phyloP scores from a whole-genome alignment of 495 filamentous ascomycete genomes.

The Lepidopterella palustris region DNA sequence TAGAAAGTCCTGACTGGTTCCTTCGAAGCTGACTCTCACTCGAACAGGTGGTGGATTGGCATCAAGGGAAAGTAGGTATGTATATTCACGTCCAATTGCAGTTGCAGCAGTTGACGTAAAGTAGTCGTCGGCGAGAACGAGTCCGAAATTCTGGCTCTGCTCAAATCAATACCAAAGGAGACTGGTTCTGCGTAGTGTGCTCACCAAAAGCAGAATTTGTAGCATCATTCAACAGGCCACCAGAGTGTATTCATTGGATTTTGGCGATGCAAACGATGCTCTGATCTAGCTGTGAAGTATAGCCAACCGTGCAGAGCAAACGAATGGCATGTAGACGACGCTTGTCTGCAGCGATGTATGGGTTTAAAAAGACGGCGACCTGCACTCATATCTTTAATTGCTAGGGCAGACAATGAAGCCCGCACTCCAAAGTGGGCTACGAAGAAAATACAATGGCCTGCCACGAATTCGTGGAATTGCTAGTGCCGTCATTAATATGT shows the following conservation, averaged over 20 bases:
- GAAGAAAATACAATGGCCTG: too few species aligned
- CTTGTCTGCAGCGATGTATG: background rate
- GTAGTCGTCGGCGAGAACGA: slow-evolving; percentile 62
- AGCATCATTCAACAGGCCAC: background rate
- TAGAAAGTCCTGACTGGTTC: slow-evolving; percentile 44
- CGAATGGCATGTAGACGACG: background rate
- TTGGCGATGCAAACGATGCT: background rate
- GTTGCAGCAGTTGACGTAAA: slow-evolving; percentile 14
- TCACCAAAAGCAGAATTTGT: background rate
- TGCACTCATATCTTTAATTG: too few species aligned
- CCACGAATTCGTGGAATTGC: too few species aligned
- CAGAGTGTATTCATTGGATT: background rate
- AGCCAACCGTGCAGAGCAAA: background rate
- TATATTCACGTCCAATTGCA: background rate
- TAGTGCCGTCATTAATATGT: too few species aligned
- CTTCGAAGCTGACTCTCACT: slow-evolving; percentile 41
- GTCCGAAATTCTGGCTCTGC: slow-evolving; percentile 77
- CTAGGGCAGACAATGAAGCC: too few species aligned
- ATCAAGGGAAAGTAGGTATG: slow-evolving; percentile 67
- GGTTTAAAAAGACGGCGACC: too few species aligned
- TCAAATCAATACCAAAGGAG: slow-evolving; percentile 53
- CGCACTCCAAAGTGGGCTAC: too few species aligned
- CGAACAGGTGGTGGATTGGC: slow-evolving; percentile 70
- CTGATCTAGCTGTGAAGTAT: background rate
- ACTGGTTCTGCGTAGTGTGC: slow-evolving; percentile 13